Evolutionary conservation across 176 grass and related monocot genomes (phyloP).

Genomic region (Typha latifolia): DNA sequence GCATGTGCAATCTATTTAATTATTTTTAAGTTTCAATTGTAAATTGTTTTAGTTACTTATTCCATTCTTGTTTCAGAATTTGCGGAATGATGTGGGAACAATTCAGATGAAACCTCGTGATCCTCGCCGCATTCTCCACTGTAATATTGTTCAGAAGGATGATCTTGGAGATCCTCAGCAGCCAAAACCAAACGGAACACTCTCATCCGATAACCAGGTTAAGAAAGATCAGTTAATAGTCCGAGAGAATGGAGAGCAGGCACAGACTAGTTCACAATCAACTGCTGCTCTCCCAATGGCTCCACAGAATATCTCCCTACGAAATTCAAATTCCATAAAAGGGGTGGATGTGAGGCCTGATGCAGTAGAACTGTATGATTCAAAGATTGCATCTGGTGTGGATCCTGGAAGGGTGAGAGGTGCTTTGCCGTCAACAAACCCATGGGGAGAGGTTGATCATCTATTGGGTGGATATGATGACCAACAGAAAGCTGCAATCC

Average conservation of each 20-base stretch:
- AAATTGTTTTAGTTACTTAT: too few relatives aligned
- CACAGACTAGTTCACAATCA: constrained; percentile 44
- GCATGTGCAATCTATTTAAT: too few relatives aligned
- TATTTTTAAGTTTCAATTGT: too few relatives aligned
- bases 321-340: constrained; percentile 11
- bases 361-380: too few relatives aligned
- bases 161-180: constrained; percentile 27
- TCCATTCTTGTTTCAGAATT: constrained; percentile 19
- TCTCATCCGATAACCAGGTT: constrained; percentile 24
- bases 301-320: constrained; percentile 6
- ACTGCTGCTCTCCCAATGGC: constrained; percentile 31
- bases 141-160: constrained; percentile 34
- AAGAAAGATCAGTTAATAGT: constrained; percentile 24
- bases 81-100: constrained; percentile 35
- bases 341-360: too few relatives aligned
- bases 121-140: constrained; percentile 64
- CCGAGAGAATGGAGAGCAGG: constrained; percentile 18
- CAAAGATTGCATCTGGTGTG: too few relatives aligned
- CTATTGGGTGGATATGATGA: constrained; percentile 90
- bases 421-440: constrained; percentile 16
- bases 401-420: too few relatives aligned
- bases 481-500: constrained; percentile 77
- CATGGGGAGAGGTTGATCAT: constrained; percentile 71
- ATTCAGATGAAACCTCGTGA: constrained; percentile 88
- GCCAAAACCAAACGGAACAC: constrained; percentile 38